Evolutionary conservation across 2,329 filamentous ascomycete species (phyloP).

Genomic region (Fusarium musae): DNA sequence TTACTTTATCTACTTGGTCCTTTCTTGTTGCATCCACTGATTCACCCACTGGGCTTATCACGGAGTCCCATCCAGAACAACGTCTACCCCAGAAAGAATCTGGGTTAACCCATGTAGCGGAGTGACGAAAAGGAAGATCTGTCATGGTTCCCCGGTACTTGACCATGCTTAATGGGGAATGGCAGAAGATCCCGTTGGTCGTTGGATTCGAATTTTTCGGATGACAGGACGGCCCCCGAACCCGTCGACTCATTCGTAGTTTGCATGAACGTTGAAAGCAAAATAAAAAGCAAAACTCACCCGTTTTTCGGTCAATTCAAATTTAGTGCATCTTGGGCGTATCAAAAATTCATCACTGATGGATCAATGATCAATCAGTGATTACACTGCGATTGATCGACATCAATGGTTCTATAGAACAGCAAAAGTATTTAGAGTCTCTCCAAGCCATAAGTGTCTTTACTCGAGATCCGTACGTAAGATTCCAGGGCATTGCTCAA

Average conservation of each 20-base stretch:
- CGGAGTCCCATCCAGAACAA: neutral
- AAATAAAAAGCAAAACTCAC: neutral
- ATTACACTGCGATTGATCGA: neutral
- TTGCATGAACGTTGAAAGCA: neutral
- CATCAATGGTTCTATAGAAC: neutral
- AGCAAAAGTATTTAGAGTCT: neutral
- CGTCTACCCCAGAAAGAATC: neutral
- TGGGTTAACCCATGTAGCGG: neutral
- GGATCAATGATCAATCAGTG: neutral
- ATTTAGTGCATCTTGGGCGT: neutral
- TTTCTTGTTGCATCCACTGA: neutral
- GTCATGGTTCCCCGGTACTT: neutral
- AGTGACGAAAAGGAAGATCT: neutral
- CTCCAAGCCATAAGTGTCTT: neutral
- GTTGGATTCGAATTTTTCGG: neutral
- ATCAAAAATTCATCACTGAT: neutral
- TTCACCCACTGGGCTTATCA: neutral
- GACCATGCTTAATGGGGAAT: neutral
- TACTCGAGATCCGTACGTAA: neutral
- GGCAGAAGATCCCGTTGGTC: neutral
- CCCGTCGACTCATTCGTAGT: neutral
- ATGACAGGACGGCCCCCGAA: neutral
- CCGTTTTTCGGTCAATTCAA: neutral
- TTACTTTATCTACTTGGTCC: neutral
- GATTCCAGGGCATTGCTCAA: fast-evolving